Base-by-base conservation (phyloP, 1,284 basidiomycete species). In the Rhodotorula mucilaginosa region DNA sequence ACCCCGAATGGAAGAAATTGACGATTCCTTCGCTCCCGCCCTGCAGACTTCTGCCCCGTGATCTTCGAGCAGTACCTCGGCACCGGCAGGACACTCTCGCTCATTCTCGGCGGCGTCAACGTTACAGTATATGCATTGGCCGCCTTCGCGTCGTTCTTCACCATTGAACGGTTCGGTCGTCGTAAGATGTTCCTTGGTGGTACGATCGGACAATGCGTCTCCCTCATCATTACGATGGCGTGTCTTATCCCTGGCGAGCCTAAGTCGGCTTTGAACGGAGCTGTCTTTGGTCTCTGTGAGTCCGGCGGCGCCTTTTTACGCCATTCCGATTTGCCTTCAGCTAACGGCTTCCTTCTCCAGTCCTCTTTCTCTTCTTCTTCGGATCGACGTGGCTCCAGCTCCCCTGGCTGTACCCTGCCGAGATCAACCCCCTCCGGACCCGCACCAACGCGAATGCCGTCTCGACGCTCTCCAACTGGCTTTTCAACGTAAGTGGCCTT, bases 381-480 rank as follows among this genome's bases (percentile, higher is more conserved):
- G 82, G 81, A 67, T 82, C 81, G 39, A 83, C 83, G 29, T 82
- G 82, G 82, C 80, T 84, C 51, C 80, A 81, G 66, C 64, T 74
- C n/a, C 72, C 64, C 4, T 71, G 67, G 69, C 48, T 74, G 29
- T 68, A 68, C 67, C 83, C 84, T 31, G 84, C 85, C 76, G 85
- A 86, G 80, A 82, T 86, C 78, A 84, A 83, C 80, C 83, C 84
- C 39, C 82, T 84, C 77, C 78, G 82, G 5, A 84, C 85, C 74
- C 81, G 85, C 72, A 84, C 84, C 58, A 81, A 83, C 74, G 84
- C 84, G 70, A 86, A 85, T 79, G 84, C 84, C 49, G 81, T 85
- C 61, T 84, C 83, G 12, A 85, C 84, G 65, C 82, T 83, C 79
- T 81, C 81, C 72, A 85, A 85, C 56, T 73, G 70, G 68, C 31